Evolutionary conservation across 441 rosid genomes (phyloP).

Genomic region (Theobroma grandiflorum): DNA sequence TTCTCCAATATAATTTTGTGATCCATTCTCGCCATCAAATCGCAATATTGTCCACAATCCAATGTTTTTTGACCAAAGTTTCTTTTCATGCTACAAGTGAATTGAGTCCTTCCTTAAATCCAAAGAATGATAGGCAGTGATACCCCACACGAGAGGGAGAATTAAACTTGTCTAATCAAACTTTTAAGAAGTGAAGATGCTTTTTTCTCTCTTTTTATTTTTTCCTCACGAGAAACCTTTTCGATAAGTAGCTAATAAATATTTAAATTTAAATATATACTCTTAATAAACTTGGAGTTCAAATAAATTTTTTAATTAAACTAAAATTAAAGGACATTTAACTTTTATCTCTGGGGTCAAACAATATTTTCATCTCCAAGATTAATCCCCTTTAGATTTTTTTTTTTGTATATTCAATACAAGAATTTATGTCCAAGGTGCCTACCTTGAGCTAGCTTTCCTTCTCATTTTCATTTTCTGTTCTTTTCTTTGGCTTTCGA

Average conservation of each 20-base stretch:
- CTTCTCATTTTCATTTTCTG: too few species aligned
- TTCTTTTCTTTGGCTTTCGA: not conserved
- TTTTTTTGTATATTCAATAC: not conserved
- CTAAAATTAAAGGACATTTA: too few species aligned
- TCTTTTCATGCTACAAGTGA: constrained; percentile 26
- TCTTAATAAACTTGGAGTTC: too few species aligned
- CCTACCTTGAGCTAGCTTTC: not conserved
- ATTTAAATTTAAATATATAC: too few species aligned
- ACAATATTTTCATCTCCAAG: not conserved
- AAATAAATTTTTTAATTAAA: too few species aligned
- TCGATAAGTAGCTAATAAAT: too few species aligned
- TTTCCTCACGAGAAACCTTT: too few species aligned
- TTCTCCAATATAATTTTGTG: not conserved
- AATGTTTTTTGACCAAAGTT: constrained; percentile 31
- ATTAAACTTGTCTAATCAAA: constrained; percentile 11
- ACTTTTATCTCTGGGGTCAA: too few species aligned
- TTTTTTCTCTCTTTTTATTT: too few species aligned
- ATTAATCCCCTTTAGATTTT: not conserved
- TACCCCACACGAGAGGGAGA: not conserved
- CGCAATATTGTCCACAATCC: not conserved
- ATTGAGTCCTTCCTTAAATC: not conserved
- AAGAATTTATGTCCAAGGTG: not conserved
- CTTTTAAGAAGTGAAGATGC: not conserved
- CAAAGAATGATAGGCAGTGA: not conserved
- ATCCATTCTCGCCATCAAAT: constrained; percentile 12